A percentile compares a stretch with the other conserved stretches of the same genome.
These are phyloP conservation scores for Apiospora saccharicola DNA, from an alignment of 2,329 filamentous ascomycete genomes.

Conservation along the genomic window DNA sequence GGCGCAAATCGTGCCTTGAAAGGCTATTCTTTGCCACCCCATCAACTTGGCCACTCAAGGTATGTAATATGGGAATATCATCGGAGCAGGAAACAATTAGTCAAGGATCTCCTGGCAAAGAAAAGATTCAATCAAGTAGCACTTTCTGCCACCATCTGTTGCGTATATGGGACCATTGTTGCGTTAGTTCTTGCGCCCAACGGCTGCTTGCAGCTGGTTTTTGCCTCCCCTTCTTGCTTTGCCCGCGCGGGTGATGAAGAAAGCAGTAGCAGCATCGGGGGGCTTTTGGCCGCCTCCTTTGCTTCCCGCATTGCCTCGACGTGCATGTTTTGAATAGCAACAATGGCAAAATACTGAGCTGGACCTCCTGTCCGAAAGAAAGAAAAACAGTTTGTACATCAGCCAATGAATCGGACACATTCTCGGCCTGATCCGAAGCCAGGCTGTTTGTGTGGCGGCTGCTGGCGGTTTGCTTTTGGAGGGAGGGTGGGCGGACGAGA, in stretches of 20 bases:
- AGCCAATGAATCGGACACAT: background rate
- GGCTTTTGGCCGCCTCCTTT: background rate
- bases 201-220: conserved; percentile 14
- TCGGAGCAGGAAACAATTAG: background rate
- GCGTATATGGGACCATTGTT: background rate
- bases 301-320: background rate
- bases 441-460: background rate
- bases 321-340: background rate
- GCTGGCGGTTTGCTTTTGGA: conserved; percentile 3
- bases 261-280: background rate
- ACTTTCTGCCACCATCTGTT: background rate
- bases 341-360: background rate
- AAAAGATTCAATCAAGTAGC: background rate
- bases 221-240: background rate
- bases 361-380: background rate
- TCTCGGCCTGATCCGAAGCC: conserved; percentile 16
- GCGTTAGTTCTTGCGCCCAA: conserved; percentile 3
- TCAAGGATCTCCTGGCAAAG: background rate
- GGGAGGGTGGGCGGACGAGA: background rate
- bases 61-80: background rate
- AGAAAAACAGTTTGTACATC: background rate
- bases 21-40: conserved; percentile 9
- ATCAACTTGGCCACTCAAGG: background rate
- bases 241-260: background rate
- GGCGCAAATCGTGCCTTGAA: background rate